Evolutionary conservation across 371 early-diverging fungal species (phyloP).

Genomic region (Rhizopus sp.): DNA sequence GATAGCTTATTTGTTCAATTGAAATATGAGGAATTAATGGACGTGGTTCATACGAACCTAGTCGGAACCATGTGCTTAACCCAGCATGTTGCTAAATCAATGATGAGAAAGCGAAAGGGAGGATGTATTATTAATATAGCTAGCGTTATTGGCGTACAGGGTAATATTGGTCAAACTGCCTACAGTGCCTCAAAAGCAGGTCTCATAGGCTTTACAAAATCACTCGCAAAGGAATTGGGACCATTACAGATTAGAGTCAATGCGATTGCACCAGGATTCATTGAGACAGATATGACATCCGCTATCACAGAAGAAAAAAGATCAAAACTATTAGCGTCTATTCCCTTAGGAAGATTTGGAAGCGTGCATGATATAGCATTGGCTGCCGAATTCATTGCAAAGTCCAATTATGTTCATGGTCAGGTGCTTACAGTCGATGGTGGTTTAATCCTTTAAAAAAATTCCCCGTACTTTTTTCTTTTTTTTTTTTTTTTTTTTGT

Average conservation of each 20-base stretch:
- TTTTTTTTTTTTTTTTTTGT: conserved; percentile 10
- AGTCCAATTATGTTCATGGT: conserved; percentile 72
- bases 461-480: conserved; percentile 4
- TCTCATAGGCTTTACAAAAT: conserved; percentile 79
- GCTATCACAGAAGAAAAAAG: conserved; percentile 42
- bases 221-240: conserved; percentile 82
- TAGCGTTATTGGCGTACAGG: conserved; percentile 77
- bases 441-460: conserved; percentile 53
- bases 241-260: conserved; percentile 76
- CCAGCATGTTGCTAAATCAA: conserved; percentile 54
- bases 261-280: conserved; percentile 88
- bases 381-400: conserved; percentile 66
- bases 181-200: conserved; percentile 90
- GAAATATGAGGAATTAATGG: conserved; percentile 47
- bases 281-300: conserved; percentile 83
- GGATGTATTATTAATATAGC: conserved; percentile 87
- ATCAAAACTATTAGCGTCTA: conserved; percentile 41
- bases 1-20: conserved; percentile 61
- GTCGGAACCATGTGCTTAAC: conserved; percentile 72
- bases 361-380: conserved; percentile 64
- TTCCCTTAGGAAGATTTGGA: conserved; percentile 67
- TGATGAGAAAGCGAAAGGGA: conserved; percentile 56
- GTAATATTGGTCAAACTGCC: conserved; percentile 76
- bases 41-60: conserved; percentile 68
- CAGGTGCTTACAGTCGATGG: conserved; percentile 76